A percentile compares a stretch with the other conserved stretches of the same genome.
Evolutionary conservation across 2,329 filamentous ascomycete species (phyloP).

Genomic region (Chaetomium sp.): DNA sequence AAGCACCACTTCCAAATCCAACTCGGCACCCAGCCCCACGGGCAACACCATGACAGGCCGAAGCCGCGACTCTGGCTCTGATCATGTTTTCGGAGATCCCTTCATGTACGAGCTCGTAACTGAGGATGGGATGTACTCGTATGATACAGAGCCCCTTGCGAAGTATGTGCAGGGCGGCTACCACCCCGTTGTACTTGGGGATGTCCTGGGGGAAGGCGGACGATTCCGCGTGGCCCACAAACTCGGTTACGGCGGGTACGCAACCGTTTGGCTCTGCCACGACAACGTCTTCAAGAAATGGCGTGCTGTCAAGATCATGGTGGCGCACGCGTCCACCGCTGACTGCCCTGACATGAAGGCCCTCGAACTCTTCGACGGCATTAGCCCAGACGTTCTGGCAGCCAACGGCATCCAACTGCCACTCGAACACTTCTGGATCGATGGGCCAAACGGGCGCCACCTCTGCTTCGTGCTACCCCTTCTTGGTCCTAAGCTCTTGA

Average conservation of each 20-base stretch:
- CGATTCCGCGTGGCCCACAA: slow-evolving; percentile 24
- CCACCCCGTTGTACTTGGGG: slow-evolving; percentile 22
- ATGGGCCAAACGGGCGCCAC: slow-evolving; percentile 32
- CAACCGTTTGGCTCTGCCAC: slow-evolving; percentile 26
- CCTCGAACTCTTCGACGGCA: background rate
- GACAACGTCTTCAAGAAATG: slow-evolving; percentile 22
- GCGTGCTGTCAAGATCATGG: slow-evolving; percentile 21
- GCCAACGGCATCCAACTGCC: slow-evolving; percentile 22
- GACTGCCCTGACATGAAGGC: slow-evolving; percentile 7
- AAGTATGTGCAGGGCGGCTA: slow-evolving; percentile 18
- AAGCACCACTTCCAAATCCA: background rate
- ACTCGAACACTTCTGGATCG: slow-evolving; percentile 27
- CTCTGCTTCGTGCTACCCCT: slow-evolving; percentile 28
- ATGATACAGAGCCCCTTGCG: too few relatives aligned
- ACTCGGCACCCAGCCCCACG: background rate
- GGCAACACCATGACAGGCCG: background rate
- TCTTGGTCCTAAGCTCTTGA: slow-evolving; percentile 3
- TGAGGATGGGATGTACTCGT: too few relatives aligned
- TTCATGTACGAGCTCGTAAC: slow-evolving; percentile 4
- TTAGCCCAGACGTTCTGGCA: background rate
- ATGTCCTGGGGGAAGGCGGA: slow-evolving; percentile 16
- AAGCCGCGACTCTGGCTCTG: too few relatives aligned
- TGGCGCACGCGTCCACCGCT: background rate
- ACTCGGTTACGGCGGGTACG: slow-evolving; percentile 22
- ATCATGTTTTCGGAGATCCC: too few relatives aligned